Conservation (phyloP, 1,284 basidiomycete genomes). For the Takashimella koratensis region DNA sequence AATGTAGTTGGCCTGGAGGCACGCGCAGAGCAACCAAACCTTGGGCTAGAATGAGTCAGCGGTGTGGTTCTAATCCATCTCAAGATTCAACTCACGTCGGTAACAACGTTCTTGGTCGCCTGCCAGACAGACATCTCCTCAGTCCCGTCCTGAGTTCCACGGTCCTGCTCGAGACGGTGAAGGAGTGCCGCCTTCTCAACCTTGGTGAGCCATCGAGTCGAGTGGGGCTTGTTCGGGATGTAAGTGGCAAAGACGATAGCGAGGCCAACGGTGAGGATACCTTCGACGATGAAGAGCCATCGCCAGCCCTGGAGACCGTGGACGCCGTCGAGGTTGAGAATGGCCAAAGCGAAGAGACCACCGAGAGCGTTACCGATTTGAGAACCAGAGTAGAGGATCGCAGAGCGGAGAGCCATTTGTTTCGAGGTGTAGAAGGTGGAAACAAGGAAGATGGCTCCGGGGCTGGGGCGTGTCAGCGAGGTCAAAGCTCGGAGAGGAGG, state of each 20-base stretch:
- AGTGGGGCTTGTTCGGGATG: conserved; percentile 38
- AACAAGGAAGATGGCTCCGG: conserved; percentile 34
- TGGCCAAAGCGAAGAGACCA: conserved; percentile 39
- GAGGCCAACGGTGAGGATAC: conserved; percentile 26
- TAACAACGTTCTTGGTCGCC: conserved; percentile 32
- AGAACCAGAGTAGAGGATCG: conserved; percentile 40
- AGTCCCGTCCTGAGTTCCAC: conserved; percentile 30
- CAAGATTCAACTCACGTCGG: no score
- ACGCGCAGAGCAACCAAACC: conserved; percentile 31
- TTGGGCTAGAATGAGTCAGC: no score
- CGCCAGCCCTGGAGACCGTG: conserved; percentile 39
- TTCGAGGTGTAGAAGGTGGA: conserved; percentile 34
- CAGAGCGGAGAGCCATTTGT: conserved; percentile 35
- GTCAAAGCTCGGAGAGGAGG: not conserved
- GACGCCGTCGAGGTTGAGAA: conserved; percentile 28
- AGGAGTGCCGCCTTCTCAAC: conserved; percentile 33
- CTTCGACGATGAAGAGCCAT: conserved; percentile 27
- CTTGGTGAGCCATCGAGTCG: conserved; percentile 29
- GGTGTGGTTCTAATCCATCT: no score
- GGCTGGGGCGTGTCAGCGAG: conserved; percentile 2
- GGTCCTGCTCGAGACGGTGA: conserved; percentile 39
- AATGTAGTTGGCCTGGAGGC: conserved; percentile 25
- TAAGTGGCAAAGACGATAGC: conserved; percentile 29
- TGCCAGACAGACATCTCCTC: conserved; percentile 23
- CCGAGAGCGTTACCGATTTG: conserved; percentile 47